Base-by-base conservation (phyloP, 768 basidiomycete species). In the Mycena belliarum region DNA sequence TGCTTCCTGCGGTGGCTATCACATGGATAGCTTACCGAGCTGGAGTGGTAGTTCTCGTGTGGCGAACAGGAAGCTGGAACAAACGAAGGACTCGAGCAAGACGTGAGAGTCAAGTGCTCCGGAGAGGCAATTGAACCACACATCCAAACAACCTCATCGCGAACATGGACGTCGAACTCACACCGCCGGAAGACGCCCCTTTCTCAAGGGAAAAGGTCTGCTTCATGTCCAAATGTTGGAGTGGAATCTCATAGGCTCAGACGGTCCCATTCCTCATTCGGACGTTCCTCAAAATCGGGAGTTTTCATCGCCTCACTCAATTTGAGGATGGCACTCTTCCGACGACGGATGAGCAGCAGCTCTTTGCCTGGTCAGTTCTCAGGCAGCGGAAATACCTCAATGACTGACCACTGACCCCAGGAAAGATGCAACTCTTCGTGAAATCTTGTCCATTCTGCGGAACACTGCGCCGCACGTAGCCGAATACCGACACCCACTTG, bases 251-350 rank as follows among this genome's bases (percentile, higher is more conserved):
- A 59, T 38, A 12, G 2, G 12, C 15, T 42, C 61, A 92, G 91
- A 90, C 86, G 6, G 80, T 87, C 0, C 91, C 91, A 7, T 93
- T 93, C 71, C 83, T 93, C 52, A 84, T 93, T 33, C 82, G 91
- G 48, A 78, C 90, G 15, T 93, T 93, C 69, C 80, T 93, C 55
- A 93, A 91, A 81, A 82, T 90, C 37, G 89, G 89, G 20, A 76
- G 83, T 35, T 91, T 91, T 69, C 91, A 93, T 69, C 80, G 88
- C 40, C 73, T 91, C 23, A 72, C 77, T 4, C 77, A 89, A 53
- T 93, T 93, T 63, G 89, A 93, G 66, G 89, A 93, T 57, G 85
- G 88, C 0, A 80, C 82, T 3, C 76, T 89, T 4, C 91, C 91
- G 8, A 86, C 86, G 3, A 85, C 86, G 7, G 91, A 93, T 60